phyloP scores from a whole-genome alignment of 1,284 basidiomycete genomes.

The Tausonia pullulans region DNA sequence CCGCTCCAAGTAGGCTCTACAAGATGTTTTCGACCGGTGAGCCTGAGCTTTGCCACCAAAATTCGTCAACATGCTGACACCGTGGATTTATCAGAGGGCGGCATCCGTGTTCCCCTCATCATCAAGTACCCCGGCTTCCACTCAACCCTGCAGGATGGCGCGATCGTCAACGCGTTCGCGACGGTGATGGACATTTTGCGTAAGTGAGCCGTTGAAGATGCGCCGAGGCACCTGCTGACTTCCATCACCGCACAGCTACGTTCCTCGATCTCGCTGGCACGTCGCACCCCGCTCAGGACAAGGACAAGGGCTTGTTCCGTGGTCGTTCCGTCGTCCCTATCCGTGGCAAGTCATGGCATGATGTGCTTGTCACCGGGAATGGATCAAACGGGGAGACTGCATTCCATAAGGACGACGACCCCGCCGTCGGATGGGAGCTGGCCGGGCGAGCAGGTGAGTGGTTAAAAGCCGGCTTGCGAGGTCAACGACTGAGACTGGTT shows the following conservation, averaged over 20 bases:
- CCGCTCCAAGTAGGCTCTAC: constrained; percentile 27
- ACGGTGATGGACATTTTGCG: constrained; percentile 31
- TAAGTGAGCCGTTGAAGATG: too few relatives aligned
- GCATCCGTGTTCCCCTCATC: constrained; percentile 25
- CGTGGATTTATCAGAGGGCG: constrained; percentile 21
- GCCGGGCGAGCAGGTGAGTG: background rate
- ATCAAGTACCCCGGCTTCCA: constrained; percentile 15
- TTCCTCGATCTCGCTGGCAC: constrained; percentile 27
- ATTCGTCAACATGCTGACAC: constrained; percentile 13
- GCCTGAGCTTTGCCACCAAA: constrained; percentile 2
- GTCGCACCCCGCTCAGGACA: constrained; percentile 15
- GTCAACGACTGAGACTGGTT: too few relatives aligned
- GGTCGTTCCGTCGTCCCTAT: constrained; percentile 13
- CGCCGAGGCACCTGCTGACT: too few relatives aligned
- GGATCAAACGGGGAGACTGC: constrained; percentile 15
- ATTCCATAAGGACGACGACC: background rate
- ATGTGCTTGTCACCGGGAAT: constrained; percentile 11
- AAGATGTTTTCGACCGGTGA: constrained; percentile 15
- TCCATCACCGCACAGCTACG: constrained; percentile 17
- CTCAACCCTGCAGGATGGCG: background rate
- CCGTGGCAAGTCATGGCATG: constrained; percentile 20
- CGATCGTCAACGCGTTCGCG: constrained; percentile 21
- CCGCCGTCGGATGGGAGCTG: constrained; percentile 19
- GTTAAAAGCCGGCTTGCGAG: background rate
- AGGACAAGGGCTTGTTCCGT: constrained; percentile 1